Percentiles rank a stretch among this genome's conserved stretches.
Conservation (phyloP, 2,329 filamentous ascomycete species). For the Aureobasidium sp. region DNA sequence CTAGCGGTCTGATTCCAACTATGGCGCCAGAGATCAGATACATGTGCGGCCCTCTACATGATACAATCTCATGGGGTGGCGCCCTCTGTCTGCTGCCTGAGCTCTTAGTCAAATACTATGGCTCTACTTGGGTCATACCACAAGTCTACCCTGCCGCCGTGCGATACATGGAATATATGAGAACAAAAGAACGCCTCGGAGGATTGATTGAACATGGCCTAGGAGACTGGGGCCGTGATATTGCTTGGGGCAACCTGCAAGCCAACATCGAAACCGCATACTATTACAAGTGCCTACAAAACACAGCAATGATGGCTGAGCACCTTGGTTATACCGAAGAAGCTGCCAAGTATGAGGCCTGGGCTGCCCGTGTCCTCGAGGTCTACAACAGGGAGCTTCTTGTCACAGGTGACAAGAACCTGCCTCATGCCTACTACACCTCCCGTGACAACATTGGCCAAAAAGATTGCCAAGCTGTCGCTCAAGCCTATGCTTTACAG, state of each 20-base stretch:
- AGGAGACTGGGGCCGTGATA: conserved; percentile 39
- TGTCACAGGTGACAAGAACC: conserved; percentile 24
- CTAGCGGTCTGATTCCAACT: conserved; percentile 39
- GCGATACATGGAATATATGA: conserved; percentile 38
- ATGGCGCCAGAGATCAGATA: conserved; percentile 44
- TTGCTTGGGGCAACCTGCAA: conserved; percentile 39
- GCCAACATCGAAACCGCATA: conserved; percentile 41
- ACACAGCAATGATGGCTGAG: conserved; percentile 31
- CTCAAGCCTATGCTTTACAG: conserved; percentile 34
- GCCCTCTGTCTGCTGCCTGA: conserved; percentile 34
- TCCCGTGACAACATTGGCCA: conserved; percentile 29
- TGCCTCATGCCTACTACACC: conserved; percentile 35
- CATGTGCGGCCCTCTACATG: conserved; percentile 43
- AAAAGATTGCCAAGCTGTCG: conserved; percentile 33
- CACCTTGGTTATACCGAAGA: conserved; percentile 24
- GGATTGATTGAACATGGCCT: conserved; percentile 39
- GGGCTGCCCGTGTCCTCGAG: conserved; percentile 27
- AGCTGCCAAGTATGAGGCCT: conserved; percentile 22
- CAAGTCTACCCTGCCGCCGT: conserved; percentile 34
- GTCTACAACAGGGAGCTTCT: conserved; percentile 33
- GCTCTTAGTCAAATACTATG: conserved; percentile 36
- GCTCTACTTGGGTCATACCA: conserved; percentile 31
- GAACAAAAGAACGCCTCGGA: conserved; percentile 33
- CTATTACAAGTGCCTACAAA: conserved; percentile 37
- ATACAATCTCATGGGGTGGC: conserved; percentile 41